Percentiles rank a stretch among this genome's conserved stretches.
Conservation (phyloP, 2,329 filamentous ascomycete species). For the Scedosporium aurantiacum region DNA sequence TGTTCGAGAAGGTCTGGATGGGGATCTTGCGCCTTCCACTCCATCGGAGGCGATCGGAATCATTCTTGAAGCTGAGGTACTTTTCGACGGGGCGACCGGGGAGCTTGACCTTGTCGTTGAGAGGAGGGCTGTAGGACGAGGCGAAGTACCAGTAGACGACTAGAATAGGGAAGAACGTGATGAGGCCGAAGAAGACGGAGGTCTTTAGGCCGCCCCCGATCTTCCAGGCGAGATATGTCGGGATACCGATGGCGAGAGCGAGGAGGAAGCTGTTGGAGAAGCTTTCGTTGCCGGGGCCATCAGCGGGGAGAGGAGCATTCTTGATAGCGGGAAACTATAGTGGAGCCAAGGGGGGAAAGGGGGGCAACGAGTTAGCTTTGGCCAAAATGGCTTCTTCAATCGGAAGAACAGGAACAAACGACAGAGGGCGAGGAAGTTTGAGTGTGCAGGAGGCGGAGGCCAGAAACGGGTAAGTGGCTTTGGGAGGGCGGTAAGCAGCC, state of each 20-base stretch:
- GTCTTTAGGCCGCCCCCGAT: conserved; percentile 79
- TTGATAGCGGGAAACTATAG: conserved; percentile 74
- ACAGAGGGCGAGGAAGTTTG: conserved; percentile 13
- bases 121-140: conserved; percentile 74
- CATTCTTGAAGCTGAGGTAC: conserved; percentile 74
- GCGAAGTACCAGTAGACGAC: conserved; percentile 71
- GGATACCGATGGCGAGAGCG: conserved; percentile 57
- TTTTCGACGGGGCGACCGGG: conserved; percentile 82
- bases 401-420: neutral
- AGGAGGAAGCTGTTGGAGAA: conserved; percentile 79
- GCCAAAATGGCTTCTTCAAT: neutral
- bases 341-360: neutral
- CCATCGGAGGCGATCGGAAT: conserved; percentile 53
- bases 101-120: conserved; percentile 82
- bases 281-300: conserved; percentile 69
- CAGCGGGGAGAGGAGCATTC: conserved; percentile 87
- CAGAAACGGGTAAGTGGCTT: neutral
- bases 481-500: neutral
- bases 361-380: conserved; percentile 14
- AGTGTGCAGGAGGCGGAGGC: neutral
- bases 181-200: conserved; percentile 73
- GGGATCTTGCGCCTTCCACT: conserved; percentile 70
- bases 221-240: conserved; percentile 73
- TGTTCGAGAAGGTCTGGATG: conserved; percentile 91
- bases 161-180: conserved; percentile 74